Percentiles rank a stretch among this genome's conserved stretches.
phyloP scores from a whole-genome alignment of 2,329 filamentous ascomycete species.

The Pezicula rhizophila region DNA sequence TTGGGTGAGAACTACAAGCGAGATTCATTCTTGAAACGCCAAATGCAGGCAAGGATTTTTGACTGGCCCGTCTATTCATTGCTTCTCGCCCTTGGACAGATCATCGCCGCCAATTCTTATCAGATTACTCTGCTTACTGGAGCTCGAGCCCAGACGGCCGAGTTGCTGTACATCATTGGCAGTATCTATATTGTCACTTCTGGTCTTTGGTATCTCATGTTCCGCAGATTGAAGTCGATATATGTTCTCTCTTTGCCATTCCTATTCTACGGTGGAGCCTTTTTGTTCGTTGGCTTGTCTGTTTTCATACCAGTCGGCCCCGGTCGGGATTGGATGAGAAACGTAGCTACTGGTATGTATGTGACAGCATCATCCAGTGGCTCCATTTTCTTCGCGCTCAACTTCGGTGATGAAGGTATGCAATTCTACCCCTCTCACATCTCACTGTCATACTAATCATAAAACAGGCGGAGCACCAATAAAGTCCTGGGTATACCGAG shows the following conservation, averaged over 20 bases:
- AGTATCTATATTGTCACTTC: constrained; percentile 52
- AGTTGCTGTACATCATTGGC: constrained; percentile 53
- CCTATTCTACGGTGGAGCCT: constrained; percentile 54
- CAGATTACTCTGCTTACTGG: constrained; percentile 61
- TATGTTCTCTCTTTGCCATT: constrained; percentile 55
- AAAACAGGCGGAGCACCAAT: constrained; percentile 46
- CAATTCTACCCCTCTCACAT: background rate
- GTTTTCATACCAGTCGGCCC: constrained; percentile 37
- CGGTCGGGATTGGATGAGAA: constrained; percentile 47
- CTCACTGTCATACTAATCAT: background rate
- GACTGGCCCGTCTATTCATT: constrained; percentile 59
- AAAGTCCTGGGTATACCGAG: constrained; percentile 58
- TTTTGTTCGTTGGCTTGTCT: constrained; percentile 54
- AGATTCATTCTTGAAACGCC: constrained; percentile 21
- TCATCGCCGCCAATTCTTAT: constrained; percentile 60
- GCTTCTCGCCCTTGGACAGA: constrained; percentile 51
- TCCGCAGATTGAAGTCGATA: constrained; percentile 49
- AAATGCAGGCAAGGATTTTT: constrained; percentile 49
- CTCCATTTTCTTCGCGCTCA: constrained; percentile 58
- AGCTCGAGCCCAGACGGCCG: constrained; percentile 51
- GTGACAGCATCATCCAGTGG: constrained; percentile 56
- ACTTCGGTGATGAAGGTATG: constrained; percentile 58
- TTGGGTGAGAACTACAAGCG: background rate
- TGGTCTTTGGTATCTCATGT: constrained; percentile 55
- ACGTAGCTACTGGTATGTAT: constrained; percentile 54